Conservation (phyloP, 768 basidiomycete genomes). For the Infundibulicybe gibba region DNA sequence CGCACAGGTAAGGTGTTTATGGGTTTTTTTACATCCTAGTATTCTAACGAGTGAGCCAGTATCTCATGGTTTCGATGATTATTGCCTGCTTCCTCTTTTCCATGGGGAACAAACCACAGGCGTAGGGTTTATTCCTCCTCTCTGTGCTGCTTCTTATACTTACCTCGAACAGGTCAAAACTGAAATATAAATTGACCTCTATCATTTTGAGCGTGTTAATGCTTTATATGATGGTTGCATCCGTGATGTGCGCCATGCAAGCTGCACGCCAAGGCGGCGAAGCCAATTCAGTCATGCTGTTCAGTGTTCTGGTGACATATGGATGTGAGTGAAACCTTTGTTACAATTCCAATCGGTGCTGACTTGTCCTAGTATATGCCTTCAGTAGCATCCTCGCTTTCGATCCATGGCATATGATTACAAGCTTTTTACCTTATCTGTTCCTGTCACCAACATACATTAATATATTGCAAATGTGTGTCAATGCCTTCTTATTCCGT, state of each 20-base stretch:
- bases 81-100: slow-evolving; percentile 86
- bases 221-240: slow-evolving; percentile 93
- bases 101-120: slow-evolving; percentile 90
- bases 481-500: slow-evolving; percentile 8
- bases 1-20: slow-evolving; percentile 50
- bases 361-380: slow-evolving; percentile 57
- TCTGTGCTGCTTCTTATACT: slow-evolving; percentile 7
- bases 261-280: slow-evolving; percentile 64
- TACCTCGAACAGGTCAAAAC: slow-evolving; percentile 56
- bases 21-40: slow-evolving; percentile 1
- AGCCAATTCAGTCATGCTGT: slow-evolving; percentile 72
- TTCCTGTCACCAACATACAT: slow-evolving; percentile 95
- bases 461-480: slow-evolving; percentile 75
- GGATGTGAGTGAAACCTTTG: slow-evolving; percentile 46
- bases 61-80: slow-evolving; percentile 77
- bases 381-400: slow-evolving; percentile 29
- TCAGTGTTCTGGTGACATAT: slow-evolving; percentile 85
- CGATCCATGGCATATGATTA: slow-evolving; percentile 99
- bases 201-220: slow-evolving; percentile 89
- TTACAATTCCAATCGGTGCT: neutral
- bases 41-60: slow-evolving; percentile 37
- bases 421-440: slow-evolving; percentile 89
- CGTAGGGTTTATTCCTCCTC: slow-evolving; percentile 39
- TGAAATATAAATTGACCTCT: slow-evolving; percentile 82
- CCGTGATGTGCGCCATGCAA: slow-evolving; percentile 74